Conservation (phyloP, 2,329 filamentous ascomycete species). For the Immersiporthe knoxdaviesiana region DNA sequence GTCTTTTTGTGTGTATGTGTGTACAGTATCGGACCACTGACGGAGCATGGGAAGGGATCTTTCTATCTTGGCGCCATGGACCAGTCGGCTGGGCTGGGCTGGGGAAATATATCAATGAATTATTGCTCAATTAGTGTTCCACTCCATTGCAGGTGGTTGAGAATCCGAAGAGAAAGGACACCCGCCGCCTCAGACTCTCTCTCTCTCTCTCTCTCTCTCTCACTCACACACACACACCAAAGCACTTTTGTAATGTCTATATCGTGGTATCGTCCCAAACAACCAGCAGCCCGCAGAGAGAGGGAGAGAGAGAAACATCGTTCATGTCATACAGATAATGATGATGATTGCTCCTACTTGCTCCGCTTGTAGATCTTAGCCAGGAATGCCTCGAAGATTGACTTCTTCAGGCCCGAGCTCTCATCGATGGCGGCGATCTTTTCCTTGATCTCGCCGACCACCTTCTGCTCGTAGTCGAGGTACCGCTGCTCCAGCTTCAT, state of each 20-base stretch:
- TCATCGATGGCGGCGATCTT: slow-evolving; percentile 84
- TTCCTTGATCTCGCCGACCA: slow-evolving; percentile 74
- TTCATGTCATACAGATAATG: not conserved
- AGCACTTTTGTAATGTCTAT: not conserved
- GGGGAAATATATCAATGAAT: slow-evolving; percentile 15
- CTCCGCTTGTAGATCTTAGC: slow-evolving; percentile 97
- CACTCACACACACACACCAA: no score
- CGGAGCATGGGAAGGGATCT: slow-evolving; percentile 13
- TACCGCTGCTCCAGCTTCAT: slow-evolving; percentile 83
- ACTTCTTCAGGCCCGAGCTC: slow-evolving; percentile 85
- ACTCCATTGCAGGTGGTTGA: slow-evolving; percentile 16
- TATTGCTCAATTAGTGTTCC: slow-evolving; percentile 16
- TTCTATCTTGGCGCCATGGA: not conserved
- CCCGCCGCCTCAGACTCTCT: not conserved
- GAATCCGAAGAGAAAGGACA: not conserved
- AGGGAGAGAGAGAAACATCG: not conserved
- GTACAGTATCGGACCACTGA: slow-evolving; percentile 18
- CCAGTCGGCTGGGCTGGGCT: not conserved
- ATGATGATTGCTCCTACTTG: slow-evolving; percentile 69
- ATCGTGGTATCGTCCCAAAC: slow-evolving; percentile 24
- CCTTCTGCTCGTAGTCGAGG: slow-evolving; percentile 86
- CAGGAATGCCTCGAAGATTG: slow-evolving; percentile 86
- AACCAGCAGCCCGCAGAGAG: not conserved
- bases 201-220: slow-evolving; percentile 5
- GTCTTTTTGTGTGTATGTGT: no score